phyloP scores from a whole-genome alignment of 164 flowering plant species.

The Nelumbo lutea region DNA sequence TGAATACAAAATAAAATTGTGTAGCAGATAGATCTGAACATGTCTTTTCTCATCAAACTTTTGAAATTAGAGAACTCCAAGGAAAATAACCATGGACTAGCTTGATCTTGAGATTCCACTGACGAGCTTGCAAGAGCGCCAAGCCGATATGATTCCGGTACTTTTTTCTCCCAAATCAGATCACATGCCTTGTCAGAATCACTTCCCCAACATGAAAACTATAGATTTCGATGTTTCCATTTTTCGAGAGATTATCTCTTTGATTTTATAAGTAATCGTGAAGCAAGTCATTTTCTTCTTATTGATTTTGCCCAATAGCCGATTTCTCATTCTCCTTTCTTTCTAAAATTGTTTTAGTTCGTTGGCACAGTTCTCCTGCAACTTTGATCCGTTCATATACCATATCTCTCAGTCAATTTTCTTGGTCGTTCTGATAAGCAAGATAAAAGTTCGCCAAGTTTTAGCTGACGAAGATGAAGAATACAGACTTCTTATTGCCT shows the following conservation, averaged over 20 bases:
- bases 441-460: not conserved
- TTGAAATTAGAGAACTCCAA: not conserved
- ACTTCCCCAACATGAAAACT: constrained; percentile 13
- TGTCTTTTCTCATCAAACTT: not conserved
- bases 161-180: constrained; percentile 50
- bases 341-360: not conserved
- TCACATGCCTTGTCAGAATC: constrained; percentile 44
- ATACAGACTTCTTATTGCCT: constrained; percentile 27
- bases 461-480: constrained; percentile 42
- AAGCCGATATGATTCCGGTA: constrained; percentile 19
- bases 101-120: constrained; percentile 62
- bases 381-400: constrained; percentile 33
- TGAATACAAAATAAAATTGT: no score
- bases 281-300: not conserved
- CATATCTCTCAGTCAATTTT: constrained; percentile 62
- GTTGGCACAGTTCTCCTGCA: constrained; percentile 24
- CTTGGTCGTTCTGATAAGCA: constrained; percentile 62
- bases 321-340: not conserved
- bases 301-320: not conserved
- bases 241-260: constrained; percentile 36
- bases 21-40: no score
- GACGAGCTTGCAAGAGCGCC: constrained; percentile 16
- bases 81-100: constrained; percentile 26
- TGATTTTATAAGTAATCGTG: constrained; percentile 32
- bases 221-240: constrained; percentile 16